Evolutionary conservation across 2,329 filamentous ascomycete genomes (phyloP).

Genomic region (Calonectria ilicicola): DNA sequence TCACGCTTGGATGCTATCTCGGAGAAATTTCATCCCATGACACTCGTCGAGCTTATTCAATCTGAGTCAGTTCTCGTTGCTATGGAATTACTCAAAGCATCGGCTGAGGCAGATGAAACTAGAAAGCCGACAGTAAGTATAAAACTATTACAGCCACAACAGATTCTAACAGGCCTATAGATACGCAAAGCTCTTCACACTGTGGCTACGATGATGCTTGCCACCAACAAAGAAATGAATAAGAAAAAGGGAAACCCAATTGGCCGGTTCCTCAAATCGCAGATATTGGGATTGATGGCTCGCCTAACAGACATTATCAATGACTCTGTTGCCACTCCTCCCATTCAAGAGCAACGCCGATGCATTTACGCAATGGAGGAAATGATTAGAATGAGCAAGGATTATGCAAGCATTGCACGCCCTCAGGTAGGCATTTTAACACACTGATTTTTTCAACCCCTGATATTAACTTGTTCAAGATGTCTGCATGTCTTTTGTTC

Average conservation of each 20-base stretch:
- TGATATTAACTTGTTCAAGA: constrained; percentile 53
- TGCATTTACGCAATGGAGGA: constrained; percentile 88
- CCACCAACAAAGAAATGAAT: constrained; percentile 55
- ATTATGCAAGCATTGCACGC: constrained; percentile 80
- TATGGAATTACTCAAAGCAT: constrained; percentile 84
- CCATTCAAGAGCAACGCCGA: constrained; percentile 76
- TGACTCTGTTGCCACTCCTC: constrained; percentile 66
- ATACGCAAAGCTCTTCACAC: constrained; percentile 60
- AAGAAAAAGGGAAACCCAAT: constrained; percentile 69
- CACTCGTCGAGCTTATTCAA: constrained; percentile 77
- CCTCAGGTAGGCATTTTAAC: constrained; percentile 75
- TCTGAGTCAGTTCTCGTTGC: constrained; percentile 81
- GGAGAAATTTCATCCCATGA: constrained; percentile 74
- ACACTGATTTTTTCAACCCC: neutral
- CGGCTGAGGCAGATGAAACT: constrained; percentile 74
- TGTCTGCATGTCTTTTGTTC: constrained; percentile 91
- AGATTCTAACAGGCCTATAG: constrained; percentile 50
- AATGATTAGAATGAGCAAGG: constrained; percentile 82
- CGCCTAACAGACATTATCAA: constrained; percentile 84
- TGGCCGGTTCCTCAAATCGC: constrained; percentile 81
- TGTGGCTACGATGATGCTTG: constrained; percentile 57
- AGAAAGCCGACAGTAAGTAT: constrained; percentile 68
- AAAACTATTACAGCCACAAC: neutral
- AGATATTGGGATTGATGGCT: constrained; percentile 89
- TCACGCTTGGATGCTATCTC: constrained; percentile 77